phyloP scores from a whole-genome alignment of 352 stramenopile genomes.

The Phytophthora pseudosyringae region DNA sequence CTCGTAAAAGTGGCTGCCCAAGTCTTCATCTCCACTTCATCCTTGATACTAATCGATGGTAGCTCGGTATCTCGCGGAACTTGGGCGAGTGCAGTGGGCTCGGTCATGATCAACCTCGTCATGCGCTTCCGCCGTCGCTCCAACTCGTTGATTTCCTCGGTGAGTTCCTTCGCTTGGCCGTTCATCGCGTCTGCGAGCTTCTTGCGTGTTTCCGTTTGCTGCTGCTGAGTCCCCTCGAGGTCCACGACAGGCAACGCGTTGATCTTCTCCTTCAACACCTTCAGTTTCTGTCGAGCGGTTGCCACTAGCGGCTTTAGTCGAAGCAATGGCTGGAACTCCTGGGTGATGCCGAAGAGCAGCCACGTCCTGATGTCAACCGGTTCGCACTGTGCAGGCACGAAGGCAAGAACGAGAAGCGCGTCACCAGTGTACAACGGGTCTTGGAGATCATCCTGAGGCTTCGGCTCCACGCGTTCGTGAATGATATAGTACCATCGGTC shows the following conservation, averaged over 20 bases:
- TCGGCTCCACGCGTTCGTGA: constrained; percentile 63
- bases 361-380: constrained; percentile 57
- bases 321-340: constrained; percentile 65
- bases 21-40: constrained; percentile 59
- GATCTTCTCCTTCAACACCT: constrained; percentile 61
- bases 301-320: constrained; percentile 42
- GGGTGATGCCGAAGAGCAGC: constrained; percentile 64
- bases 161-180: constrained; percentile 43
- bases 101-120: constrained; percentile 60
- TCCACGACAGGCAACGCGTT: constrained; percentile 56
- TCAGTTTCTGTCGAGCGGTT: constrained; percentile 46
- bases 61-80: constrained; percentile 38
- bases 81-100: constrained; percentile 54
- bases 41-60: constrained; percentile 33
- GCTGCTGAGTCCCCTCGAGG: constrained; percentile 41
- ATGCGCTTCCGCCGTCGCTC: constrained; percentile 43
- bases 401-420: constrained; percentile 58
- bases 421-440: constrained; percentile 63
- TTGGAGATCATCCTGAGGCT: constrained; percentile 61
- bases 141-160: constrained; percentile 47
- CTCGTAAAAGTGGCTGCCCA: constrained; percentile 65
- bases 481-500: constrained; percentile 83
- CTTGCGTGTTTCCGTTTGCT: constrained; percentile 66
- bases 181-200: constrained; percentile 56
- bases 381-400: constrained; percentile 63